Conservation (phyloP, 2,329 filamentous ascomycete genomes). For the Rosellinia necatrix region DNA sequence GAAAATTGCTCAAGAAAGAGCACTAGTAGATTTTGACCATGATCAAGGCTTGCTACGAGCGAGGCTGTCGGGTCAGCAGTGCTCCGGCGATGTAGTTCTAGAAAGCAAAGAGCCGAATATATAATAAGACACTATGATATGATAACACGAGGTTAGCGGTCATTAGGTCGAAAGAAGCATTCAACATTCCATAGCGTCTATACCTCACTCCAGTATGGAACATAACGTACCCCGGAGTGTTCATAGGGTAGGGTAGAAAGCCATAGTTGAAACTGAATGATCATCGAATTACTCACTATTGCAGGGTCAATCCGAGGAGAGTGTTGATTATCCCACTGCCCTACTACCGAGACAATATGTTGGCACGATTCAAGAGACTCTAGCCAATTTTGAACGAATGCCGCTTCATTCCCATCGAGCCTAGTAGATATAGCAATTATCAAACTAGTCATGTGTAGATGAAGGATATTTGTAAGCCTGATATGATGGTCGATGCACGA, state of each 20-base stretch:
- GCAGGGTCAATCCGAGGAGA: slow-evolving; percentile 42
- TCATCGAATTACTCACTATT: slow-evolving; percentile 27
- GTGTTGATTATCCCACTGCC: slow-evolving; percentile 42
- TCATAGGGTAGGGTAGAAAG: background rate
- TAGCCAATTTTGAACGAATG: slow-evolving; percentile 39
- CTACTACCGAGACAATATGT: slow-evolving; percentile 37
- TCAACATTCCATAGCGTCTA: background rate
- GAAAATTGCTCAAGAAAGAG: slow-evolving; percentile 35
- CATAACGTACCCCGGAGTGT: background rate
- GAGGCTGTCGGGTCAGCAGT: slow-evolving; percentile 10
- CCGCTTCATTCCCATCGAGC: slow-evolving; percentile 15
- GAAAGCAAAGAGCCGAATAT: slow-evolving; percentile 37
- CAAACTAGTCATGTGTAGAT: slow-evolving; percentile 34
- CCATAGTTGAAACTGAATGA: background rate
- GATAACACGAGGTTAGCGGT: background rate
- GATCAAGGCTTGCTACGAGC: slow-evolving; percentile 18
- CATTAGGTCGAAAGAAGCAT: background rate
- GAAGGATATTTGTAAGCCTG: slow-evolving; percentile 35
- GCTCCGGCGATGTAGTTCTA: slow-evolving; percentile 38
- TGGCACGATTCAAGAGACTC: slow-evolving; percentile 39
- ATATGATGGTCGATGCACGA: slow-evolving; percentile 34
- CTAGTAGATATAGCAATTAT: slow-evolving; percentile 28
- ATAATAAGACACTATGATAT: slow-evolving; percentile 36
- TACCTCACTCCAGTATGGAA: too few relatives aligned
- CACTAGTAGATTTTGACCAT: slow-evolving; percentile 27